These are phyloP conservation scores for Falciphora oryzae DNA, from an alignment of 2,329 filamentous ascomycete species.

Conservation along the genomic window DNA sequence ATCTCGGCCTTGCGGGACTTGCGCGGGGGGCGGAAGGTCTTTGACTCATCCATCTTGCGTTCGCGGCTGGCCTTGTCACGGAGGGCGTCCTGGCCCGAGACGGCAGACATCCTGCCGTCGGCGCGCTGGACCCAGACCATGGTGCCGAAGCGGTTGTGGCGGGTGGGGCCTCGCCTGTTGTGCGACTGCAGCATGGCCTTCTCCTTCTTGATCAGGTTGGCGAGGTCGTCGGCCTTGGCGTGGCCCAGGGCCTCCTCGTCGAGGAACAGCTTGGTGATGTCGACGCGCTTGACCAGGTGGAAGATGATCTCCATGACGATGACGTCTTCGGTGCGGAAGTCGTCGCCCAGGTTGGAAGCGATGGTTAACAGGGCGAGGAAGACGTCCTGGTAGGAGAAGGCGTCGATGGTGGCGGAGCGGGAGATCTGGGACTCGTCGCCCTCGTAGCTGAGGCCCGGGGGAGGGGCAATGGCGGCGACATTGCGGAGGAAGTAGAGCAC, in stretches of 20 bases:
- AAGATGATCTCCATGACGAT: constrained; percentile 89
- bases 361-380: constrained; percentile 80
- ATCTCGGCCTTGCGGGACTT: constrained; percentile 55
- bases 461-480: constrained; percentile 74
- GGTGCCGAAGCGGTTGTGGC: constrained; percentile 91
- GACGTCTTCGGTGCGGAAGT: constrained; percentile 85
- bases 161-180: constrained; percentile 70
- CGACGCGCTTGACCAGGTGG: constrained; percentile 84
- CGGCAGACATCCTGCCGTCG: constrained; percentile 74
- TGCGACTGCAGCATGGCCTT: constrained; percentile 74
- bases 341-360: constrained; percentile 87
- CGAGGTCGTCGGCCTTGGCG: constrained; percentile 67
- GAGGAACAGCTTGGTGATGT: constrained; percentile 80
- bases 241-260: constrained; percentile 65
- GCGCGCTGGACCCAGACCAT: constrained; percentile 96
- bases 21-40: constrained; percentile 82
- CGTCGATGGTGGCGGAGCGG: constrained; percentile 79
- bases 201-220: constrained; percentile 72
- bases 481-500: constrained; percentile 87
- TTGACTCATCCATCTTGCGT: constrained; percentile 83
- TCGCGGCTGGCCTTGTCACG: constrained; percentile 66
- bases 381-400: constrained; percentile 86
- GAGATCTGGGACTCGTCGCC: constrained; percentile 89
- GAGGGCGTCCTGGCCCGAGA: constrained; percentile 84
- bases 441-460: constrained; percentile 66